Evolutionary conservation across 2,329 filamentous ascomycete genomes (phyloP), one percentile per base, ranked within the genome.

Genomic region (Aspergillus vadensis): DNA sequence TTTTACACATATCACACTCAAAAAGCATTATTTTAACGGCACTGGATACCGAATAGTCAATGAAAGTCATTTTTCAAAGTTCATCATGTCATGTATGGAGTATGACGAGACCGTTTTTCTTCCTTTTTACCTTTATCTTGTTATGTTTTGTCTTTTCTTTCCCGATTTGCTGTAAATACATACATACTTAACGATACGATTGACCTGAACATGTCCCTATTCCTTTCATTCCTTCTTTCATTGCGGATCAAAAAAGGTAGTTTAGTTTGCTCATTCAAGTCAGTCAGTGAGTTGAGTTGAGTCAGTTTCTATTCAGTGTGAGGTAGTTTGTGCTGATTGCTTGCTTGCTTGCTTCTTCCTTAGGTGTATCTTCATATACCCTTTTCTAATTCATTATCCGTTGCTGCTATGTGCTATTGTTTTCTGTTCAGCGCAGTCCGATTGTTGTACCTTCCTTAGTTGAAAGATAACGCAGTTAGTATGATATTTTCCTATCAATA

Each of bases 301-400:
- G 38, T 41, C 5, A 41, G 39, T 43, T n/a, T 19, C 21, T 21
- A 6, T 23, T 15, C 32, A 14, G 32, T 36, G 32, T 36, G 32
- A 15, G 32, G 32, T 36, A 5, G 5, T 36, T 36, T 6, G 32
- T 36, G 32, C 32, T 32, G 30, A 1, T 10, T 32, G 9, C 3
- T 32, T 32, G 23, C 23, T 25, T 27, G 25, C 7, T 27, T 25
- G 7, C 27, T 49, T 3, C 44, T 49, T 14, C 32, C 12, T 49
- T 17, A 49, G 44, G 44, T 36, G 32, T 49, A 49, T 49, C 44
- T 49, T 49, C 17, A 49, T 49, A 49, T 49, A 49, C 44, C 44
- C 44, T 49, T 49, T 19, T 49, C 15, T 23, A 27, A 30, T 30
- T 30, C 27, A 3, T 49, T 21, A 25, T 49, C 19, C 15, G 10